Conservation (phyloP, 164 flowering plant genomes). For the Aristolochia contorta region DNA sequence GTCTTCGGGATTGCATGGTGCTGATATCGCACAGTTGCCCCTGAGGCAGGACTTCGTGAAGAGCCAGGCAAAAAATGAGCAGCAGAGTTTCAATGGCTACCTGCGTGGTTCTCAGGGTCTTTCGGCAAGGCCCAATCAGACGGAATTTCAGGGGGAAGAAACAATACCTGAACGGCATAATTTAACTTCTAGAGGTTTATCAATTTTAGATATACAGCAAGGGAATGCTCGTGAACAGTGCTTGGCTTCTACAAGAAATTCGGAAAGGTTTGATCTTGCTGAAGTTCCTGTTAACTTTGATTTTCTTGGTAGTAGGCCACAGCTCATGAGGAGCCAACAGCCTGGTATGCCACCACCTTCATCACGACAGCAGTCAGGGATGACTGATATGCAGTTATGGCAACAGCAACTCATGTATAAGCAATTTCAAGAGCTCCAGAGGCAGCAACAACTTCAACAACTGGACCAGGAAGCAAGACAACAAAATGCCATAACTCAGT, state of each 20-base stretch:
- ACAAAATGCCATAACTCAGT: conserved; percentile 31
- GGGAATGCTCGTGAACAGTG: conserved; percentile 23
- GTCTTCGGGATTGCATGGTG: conserved; percentile 23
- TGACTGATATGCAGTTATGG: conserved; percentile 41
- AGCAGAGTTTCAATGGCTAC: conserved; percentile 33
- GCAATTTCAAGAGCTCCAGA: conserved; percentile 62
- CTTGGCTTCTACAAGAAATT: not conserved
- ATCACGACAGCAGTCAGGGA: conserved; percentile 36
- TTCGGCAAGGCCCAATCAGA: conserved; percentile 30
- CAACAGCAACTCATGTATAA: conserved; percentile 58
- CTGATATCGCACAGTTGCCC: conserved; percentile 23
- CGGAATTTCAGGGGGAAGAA: conserved; percentile 32
- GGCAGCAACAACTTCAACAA: conserved; percentile 54
- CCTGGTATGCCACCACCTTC: conserved; percentile 31
- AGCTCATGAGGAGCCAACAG: conserved; percentile 25
- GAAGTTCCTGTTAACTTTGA: conserved; percentile 24
- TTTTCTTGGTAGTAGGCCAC: conserved; percentile 23
- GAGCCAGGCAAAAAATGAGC: conserved; percentile 27
- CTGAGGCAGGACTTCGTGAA: conserved; percentile 28
- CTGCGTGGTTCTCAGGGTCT: conserved; percentile 27
- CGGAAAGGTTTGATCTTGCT: conserved; percentile 18
- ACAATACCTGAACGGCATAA: conserved; percentile 27
- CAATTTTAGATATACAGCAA: conserved; percentile 28
- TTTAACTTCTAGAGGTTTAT: conserved; percentile 28
- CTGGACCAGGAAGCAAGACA: conserved; percentile 38